Conservation (phyloP, 371 early-diverging fungal genomes). For the Scutellospora calospora region DNA sequence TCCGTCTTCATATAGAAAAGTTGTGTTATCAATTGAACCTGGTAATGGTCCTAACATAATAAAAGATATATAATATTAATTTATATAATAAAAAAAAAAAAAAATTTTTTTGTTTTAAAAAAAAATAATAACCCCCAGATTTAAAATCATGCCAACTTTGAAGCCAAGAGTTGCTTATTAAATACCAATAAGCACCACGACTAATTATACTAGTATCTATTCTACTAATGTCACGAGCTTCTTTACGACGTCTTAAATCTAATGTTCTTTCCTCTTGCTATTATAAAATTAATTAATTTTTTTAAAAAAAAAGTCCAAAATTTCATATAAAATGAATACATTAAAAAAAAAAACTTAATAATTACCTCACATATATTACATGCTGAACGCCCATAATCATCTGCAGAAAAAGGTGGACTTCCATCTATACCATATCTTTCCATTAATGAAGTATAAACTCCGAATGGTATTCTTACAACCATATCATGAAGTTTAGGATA, state of each 20-base stretch:
- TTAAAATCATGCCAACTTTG: conserved; percentile 55
- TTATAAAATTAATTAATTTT: neutral
- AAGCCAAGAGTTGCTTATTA: conserved; percentile 54
- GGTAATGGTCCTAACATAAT: conserved; percentile 17
- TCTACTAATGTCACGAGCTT: conserved; percentile 47
- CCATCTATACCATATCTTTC: conserved; percentile 52
- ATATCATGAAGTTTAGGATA: conserved; percentile 49
- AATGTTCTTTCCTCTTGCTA: conserved; percentile 50
- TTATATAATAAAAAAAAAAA: neutral
- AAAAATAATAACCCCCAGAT: conserved; percentile 48
- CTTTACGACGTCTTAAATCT: conserved; percentile 50
- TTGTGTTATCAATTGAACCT: conserved; percentile 35
- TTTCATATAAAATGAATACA: neutral
- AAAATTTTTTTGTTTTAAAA: neutral
- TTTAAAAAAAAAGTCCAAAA: neutral
- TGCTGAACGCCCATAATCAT: conserved; percentile 45
- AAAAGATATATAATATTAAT: too few relatives aligned
- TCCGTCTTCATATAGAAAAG: conserved; percentile 18
- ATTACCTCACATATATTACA: conserved; percentile 51
- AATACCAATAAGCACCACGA: conserved; percentile 52
- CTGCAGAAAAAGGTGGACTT: conserved; percentile 49
- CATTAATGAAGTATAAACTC: conserved; percentile 50
- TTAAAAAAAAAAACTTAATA: neutral
- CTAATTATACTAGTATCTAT: conserved; percentile 50
- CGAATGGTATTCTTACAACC: conserved; percentile 53